Evolutionary conservation across 2,329 filamentous ascomycete genomes (phyloP).

Genomic region (Sphaerulina populicola): DNA sequence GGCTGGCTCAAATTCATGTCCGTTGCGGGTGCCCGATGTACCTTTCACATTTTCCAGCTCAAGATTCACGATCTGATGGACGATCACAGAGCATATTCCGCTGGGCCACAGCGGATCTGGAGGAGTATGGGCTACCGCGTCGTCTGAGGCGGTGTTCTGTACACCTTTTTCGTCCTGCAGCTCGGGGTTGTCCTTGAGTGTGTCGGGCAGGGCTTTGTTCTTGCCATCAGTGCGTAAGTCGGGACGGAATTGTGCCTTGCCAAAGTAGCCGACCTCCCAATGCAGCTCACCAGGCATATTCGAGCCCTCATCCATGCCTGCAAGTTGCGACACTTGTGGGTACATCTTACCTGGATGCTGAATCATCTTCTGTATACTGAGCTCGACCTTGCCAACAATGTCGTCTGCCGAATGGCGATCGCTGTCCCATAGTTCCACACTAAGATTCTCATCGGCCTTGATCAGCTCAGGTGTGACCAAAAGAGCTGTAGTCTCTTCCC

Average conservation of each 20-base stretch:
- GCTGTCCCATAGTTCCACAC: slow-evolving; percentile 92
- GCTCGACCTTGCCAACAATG: slow-evolving; percentile 86
- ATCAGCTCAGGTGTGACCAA: slow-evolving; percentile 83
- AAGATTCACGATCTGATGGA: slow-evolving; percentile 92
- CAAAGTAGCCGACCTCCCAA: slow-evolving; percentile 95
- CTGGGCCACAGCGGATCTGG: slow-evolving; percentile 95
- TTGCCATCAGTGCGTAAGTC: slow-evolving; percentile 81
- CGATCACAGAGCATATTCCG: slow-evolving; percentile 73
- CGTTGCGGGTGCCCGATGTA: slow-evolving; percentile 69
- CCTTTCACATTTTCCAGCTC: slow-evolving; percentile 89
- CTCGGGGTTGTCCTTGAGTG: slow-evolving; percentile 63
- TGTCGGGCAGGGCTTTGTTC: slow-evolving; percentile 65
- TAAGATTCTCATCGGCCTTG: slow-evolving; percentile 86
- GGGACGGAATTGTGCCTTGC: slow-evolving; percentile 77
- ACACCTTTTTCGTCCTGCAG: slow-evolving; percentile 83
- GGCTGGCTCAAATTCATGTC: slow-evolving; percentile 81
- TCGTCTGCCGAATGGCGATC: slow-evolving; percentile 89
- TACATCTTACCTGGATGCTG: slow-evolving; percentile 91
- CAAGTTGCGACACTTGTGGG: slow-evolving; percentile 72
- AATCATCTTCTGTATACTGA: slow-evolving; percentile 91
- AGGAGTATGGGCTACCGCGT: slow-evolving; percentile 80
- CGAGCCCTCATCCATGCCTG: slow-evolving; percentile 72
- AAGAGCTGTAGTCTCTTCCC: slow-evolving; percentile 78
- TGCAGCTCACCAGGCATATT: slow-evolving; percentile 88
- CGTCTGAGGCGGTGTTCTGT: slow-evolving; percentile 64